Evolutionary conservation across 345 rosid species (phyloP), one percentile per base, ranked within the genome.

Genomic region (Bretschneidera sinensis): DNA sequence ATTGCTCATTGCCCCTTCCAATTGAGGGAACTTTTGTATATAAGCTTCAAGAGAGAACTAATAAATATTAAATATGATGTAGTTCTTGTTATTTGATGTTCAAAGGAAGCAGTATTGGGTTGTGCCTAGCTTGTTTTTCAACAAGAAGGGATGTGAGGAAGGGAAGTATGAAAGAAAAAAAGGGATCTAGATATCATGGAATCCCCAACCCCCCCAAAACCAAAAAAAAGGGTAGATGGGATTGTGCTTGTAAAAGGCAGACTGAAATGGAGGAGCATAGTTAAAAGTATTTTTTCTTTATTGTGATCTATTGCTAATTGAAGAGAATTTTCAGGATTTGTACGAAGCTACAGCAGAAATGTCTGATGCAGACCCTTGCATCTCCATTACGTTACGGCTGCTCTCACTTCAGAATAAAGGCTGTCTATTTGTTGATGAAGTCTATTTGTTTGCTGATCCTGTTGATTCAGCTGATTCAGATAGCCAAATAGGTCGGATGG

Each of bases 291-390:
- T 13, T 39, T 9, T 39, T 39, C 45, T 5, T 39, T 18, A 9
- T 56, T 54, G n/a, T 56, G 23, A 20, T 17, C 22, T 43, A 16
- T 22, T 54, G 33, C 71, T 73, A 48, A 61, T 48, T 62, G 31
- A 65, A 21, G 50, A 48, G 45, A 45, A 17, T 53, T 39, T 71
- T 60, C 96, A 87, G 98, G 91, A 83, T 64, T 74, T 85, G 2
- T 89, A 64, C 6, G 96, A 87, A 85, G 98, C 97, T 59, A 83
- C 96, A 34, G 96, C 97, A 21, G 87, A 85, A 89, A 81, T 92
- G 45, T 61, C 68, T 60, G 96, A 89, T 75, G 76, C 83, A 24
- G 79, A 83, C 23, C 87, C 97, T 54, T 92, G 94, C 79, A 61
- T 58, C 17, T 81, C 97, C 56, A 72, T 89, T 65, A 89, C 82